Percentiles rank a stretch among this genome's conserved stretches.
Conservation (phyloP, 1,284 basidiomycete genomes). For the Ceratobasidium sp. region DNA sequence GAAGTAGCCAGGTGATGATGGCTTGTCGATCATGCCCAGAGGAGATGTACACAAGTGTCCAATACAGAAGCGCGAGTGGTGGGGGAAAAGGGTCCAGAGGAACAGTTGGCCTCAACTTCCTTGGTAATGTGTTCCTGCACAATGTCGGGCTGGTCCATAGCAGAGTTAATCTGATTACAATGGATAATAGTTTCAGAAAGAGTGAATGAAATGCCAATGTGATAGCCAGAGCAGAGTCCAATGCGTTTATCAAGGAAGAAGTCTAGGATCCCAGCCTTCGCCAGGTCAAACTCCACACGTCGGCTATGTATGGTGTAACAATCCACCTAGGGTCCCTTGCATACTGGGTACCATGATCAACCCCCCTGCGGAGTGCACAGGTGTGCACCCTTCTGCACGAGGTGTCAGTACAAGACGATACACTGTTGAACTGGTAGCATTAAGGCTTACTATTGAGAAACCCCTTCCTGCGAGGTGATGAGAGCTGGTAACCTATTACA, state of each 20-base stretch:
- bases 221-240: background rate
- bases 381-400: conserved; percentile 7
- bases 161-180: conserved; percentile 49
- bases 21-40: conserved; percentile 51
- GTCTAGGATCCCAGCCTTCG: background rate
- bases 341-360: conserved; percentile 26
- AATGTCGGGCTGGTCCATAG: background rate
- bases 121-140: conserved; percentile 22
- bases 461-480: background rate
- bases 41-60: conserved; percentile 28
- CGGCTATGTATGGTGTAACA: conserved; percentile 9
- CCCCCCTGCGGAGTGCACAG: conserved; percentile 11
- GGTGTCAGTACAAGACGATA: background rate
- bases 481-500: background rate
- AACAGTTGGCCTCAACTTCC: background rate
- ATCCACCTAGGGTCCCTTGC: conserved; percentile 12
- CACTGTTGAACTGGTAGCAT: conserved; percentile 35
- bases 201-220: conserved; percentile 62
- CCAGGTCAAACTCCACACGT: conserved; percentile 25
- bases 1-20: conserved; percentile 54
- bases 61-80: background rate
- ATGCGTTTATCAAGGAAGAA: background rate
- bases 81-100: conserved; percentile 7
- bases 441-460: background rate
- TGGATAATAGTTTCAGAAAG: conserved; percentile 58